A percentile compares a stretch with the other conserved stretches of the same genome.
Evolutionary conservation across 495 filamentous ascomycete genomes (phyloP).

Genomic region (Xylaria intraflava): DNA sequence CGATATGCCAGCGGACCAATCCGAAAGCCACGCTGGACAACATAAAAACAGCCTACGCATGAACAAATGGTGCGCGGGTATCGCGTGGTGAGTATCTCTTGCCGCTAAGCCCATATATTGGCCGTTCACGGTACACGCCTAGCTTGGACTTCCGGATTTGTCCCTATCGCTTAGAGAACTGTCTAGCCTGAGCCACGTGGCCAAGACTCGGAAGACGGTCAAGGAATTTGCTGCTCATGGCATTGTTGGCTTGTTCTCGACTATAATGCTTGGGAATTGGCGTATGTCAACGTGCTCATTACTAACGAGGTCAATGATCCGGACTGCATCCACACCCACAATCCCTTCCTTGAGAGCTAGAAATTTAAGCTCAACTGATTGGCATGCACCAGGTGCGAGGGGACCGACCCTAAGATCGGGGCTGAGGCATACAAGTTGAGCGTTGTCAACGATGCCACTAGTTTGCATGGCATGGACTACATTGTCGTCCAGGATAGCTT

Average conservation of each 20-base stretch:
- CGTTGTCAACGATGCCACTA: constrained; percentile 60
- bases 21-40: not conserved
- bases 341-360: constrained; percentile 69
- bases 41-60: not conserved
- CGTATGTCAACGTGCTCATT: constrained; percentile 77
- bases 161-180: not conserved
- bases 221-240: not conserved
- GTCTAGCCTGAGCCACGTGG: not conserved
- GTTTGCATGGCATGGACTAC: constrained; percentile 78
- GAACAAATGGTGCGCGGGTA: not conserved
- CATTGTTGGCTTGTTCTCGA: constrained; percentile 27
- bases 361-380: constrained; percentile 72
- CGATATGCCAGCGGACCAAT: not conserved
- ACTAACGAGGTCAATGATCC: constrained; percentile 73
- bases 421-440: constrained; percentile 73
- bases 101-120: not conserved
- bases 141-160: not conserved
- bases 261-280: constrained; percentile 70
- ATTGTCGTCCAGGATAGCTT: constrained; percentile 78
- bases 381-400: constrained; percentile 68
- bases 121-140: not conserved
- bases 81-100: not conserved
- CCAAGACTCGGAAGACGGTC: not conserved
- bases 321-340: constrained; percentile 69
- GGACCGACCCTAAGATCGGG: constrained; percentile 80